Base-by-base conservation (phyloP, 805 yeast species). In the Wickerhamiella azymoides region DNA sequence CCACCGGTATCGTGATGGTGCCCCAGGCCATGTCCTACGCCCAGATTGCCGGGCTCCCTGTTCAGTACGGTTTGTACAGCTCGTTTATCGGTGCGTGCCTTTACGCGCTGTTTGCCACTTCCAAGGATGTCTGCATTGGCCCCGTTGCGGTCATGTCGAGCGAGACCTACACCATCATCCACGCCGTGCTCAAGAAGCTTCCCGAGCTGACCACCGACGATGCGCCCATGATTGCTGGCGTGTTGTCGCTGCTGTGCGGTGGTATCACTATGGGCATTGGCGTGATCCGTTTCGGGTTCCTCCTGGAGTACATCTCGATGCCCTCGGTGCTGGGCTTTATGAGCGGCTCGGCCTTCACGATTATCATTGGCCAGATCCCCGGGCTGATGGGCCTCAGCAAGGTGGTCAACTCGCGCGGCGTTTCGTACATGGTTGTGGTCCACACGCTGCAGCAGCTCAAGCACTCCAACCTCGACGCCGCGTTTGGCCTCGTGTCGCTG, bases 1-100 rank as follows among this genome's bases (percentile, higher is more conserved):
- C 96, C 1, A 94, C 88, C 17, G 96, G 96, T 39, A 77, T 83
- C 50, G 96, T 88, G 16, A 71, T 86, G 53, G 95, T 88, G 26
- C 96, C 96, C 3, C 96, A 88, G 63, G 79, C 92, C 3, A 88
- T 88, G 96, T 86, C 96, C 0, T 88, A 88, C 60, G 96, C 96
- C 8, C 77, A 74, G 58, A 66, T 88, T 50, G 96, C 96, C 5
- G 78, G 82, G 5, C 71, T 88, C 50, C 69, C 77, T 5, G 77
- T 94, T 5, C 80, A 86, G 61, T 88, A 79, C 56, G 96, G 96
- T 42, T 72, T 88, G 40, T 88, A 88, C 64, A 84, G 96, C 11
- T 83, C 94, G 0, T 88, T 88, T 57, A 79, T 88, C 40, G 96
- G 96, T 59, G 94, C 86, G 10, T 73, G 85, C 57, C 75, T 82